These are phyloP conservation scores for Sporothrix protearum DNA, from an alignment of 2,329 filamentous ascomycete genomes.

Conservation along the genomic window DNA sequence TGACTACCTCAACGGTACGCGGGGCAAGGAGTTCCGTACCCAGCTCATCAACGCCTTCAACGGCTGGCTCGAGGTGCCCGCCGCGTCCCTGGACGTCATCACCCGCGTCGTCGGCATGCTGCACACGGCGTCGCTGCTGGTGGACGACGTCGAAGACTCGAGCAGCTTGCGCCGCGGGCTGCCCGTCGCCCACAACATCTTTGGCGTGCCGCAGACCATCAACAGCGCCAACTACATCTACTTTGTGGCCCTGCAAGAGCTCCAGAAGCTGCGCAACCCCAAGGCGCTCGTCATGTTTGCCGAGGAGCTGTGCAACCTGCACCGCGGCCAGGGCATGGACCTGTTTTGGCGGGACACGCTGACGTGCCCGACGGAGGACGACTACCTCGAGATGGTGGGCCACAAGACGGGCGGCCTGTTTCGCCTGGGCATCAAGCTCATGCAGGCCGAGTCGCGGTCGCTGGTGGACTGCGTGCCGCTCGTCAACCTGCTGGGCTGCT, in stretches of 20 bases:
- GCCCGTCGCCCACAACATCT: constrained; percentile 80
- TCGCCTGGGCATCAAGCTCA: constrained; percentile 77
- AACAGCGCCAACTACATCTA: constrained; percentile 90
- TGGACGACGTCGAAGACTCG: constrained; percentile 82
- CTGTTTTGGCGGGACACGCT: constrained; percentile 84
- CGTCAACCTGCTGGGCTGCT: constrained; percentile 79
- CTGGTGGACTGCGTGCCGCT: constrained; percentile 72
- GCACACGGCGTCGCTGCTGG: constrained; percentile 76
- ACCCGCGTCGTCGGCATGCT: constrained; percentile 79
- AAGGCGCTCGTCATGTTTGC: constrained; percentile 67
- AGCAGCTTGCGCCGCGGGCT: constrained; percentile 72
- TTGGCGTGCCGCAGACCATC: constrained; percentile 82
- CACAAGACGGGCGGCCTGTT: constrained; percentile 90
- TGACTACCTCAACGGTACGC: constrained; percentile 73
- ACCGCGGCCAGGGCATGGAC: constrained; percentile 86
- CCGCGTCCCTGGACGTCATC: constrained; percentile 66
- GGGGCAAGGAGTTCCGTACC: constrained; percentile 79
- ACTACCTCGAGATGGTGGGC: constrained; percentile 86
- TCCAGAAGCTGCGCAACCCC: constrained; percentile 66
- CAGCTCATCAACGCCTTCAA: constrained; percentile 81
- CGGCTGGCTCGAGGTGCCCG: constrained; percentile 70
- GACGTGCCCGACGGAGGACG: constrained; percentile 78
- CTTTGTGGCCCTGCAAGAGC: constrained; percentile 72
- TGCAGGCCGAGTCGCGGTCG: constrained; percentile 68
- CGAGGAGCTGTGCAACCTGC: constrained; percentile 79